phyloP scores from a whole-genome alignment of 2,329 filamentous ascomycete species.

The Ophiostoma angusticollis region DNA sequence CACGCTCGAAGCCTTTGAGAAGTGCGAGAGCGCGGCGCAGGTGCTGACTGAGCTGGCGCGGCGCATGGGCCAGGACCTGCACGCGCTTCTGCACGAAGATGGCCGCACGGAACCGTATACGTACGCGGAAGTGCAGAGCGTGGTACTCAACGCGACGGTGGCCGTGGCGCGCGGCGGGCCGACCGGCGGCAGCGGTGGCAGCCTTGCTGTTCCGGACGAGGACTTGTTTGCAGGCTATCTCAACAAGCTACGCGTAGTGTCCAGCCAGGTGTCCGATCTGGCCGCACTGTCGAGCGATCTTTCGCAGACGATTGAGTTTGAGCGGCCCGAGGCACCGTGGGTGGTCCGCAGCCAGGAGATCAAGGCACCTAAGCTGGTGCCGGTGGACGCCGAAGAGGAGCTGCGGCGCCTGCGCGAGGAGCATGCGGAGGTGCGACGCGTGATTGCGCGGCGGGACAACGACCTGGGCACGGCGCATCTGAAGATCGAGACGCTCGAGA shows the following conservation, averaged over 20 bases:
- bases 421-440: conserved; percentile 61
- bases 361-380: conserved; percentile 66
- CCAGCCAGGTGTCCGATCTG: conserved; percentile 54
- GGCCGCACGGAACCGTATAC: conserved; percentile 55
- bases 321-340: conserved; percentile 68
- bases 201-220: conserved; percentile 39
- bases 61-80: conserved; percentile 52
- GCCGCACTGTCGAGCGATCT: conserved; percentile 57
- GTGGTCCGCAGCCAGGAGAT: conserved; percentile 67
- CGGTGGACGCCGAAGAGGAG: conserved; percentile 75
- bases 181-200: background rate
- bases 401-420: conserved; percentile 69
- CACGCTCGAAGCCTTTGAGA: conserved; percentile 55
- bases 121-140: conserved; percentile 50
- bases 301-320: conserved; percentile 65
- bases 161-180: conserved; percentile 8
- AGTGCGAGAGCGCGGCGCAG: conserved; percentile 50
- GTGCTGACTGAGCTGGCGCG: conserved; percentile 55
- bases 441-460: conserved; percentile 62
- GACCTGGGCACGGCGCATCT: conserved; percentile 77
- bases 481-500: conserved; percentile 85
- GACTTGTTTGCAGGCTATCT: conserved; percentile 60
- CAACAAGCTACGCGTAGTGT: conserved; percentile 52
- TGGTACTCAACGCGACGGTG: conserved; percentile 43
- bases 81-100: conserved; percentile 56